Percentiles rank a stretch among this genome's conserved stretches.
Evolutionary conservation across 352 stramenopile species (phyloP).

Genomic region (Phytopythium sindhum): DNA sequence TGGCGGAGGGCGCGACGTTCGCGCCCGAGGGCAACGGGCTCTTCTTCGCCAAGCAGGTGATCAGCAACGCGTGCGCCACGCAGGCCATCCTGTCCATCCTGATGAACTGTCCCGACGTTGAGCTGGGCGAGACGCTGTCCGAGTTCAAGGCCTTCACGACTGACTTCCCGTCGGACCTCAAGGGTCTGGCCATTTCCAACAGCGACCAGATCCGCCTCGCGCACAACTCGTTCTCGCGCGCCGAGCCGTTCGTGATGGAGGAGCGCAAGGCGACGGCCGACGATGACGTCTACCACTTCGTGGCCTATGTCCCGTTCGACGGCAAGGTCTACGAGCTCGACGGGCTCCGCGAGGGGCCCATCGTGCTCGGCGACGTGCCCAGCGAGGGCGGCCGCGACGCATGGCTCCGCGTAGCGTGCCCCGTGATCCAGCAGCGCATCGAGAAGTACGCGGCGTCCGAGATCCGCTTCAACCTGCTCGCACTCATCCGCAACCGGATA

Average conservation of each 20-base stretch:
- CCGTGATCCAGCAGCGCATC: slow-evolving; percentile 93
- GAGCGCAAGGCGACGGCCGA: slow-evolving; percentile 70
- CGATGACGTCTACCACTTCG: slow-evolving; percentile 97
- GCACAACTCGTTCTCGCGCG: slow-evolving; percentile 80
- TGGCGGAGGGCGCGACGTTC: slow-evolving; percentile 14
- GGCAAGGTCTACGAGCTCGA: slow-evolving; percentile 95
- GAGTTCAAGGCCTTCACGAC: slow-evolving; percentile 83
- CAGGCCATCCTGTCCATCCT: slow-evolving; percentile 96
- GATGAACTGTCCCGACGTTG: slow-evolving; percentile 84
- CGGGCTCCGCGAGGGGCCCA: slow-evolving; percentile 88
- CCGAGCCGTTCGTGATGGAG: slow-evolving; percentile 81
- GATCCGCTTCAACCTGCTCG: slow-evolving; percentile 98
- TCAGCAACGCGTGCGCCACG: slow-evolving; percentile 95
- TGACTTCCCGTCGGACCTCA: slow-evolving; percentile 76
- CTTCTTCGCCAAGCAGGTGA: slow-evolving; percentile 97
- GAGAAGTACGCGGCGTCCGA: slow-evolving; percentile 85
- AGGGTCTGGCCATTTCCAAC: slow-evolving; percentile 85
- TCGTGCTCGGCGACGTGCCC: slow-evolving; percentile 75
- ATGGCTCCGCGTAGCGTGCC: slow-evolving; percentile 89
- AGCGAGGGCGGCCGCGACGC: slow-evolving; percentile 25
- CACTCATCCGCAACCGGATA: slow-evolving; percentile 85
- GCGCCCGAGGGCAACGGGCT: slow-evolving; percentile 52
- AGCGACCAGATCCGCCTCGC: slow-evolving; percentile 80
- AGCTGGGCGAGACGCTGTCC: slow-evolving; percentile 55
- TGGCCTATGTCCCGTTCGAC: slow-evolving; percentile 92